A percentile compares a stretch with the other conserved stretches of the same genome.
phyloP scores from a whole-genome alignment of 129 eudicot genomes.

The Ambrosia trifida region DNA sequence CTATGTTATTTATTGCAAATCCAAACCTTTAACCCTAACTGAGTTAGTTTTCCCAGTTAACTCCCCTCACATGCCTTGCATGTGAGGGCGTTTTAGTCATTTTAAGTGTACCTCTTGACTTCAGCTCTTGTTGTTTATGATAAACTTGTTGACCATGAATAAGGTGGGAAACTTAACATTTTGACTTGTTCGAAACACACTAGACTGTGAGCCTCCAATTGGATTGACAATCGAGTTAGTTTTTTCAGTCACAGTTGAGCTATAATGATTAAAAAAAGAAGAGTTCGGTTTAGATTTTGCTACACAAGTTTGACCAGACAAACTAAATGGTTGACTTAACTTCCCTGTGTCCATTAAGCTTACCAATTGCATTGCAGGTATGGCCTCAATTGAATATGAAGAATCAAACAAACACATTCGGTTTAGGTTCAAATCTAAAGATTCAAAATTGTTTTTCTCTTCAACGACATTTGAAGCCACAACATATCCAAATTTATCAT shows the following conservation, averaged over 20 bases:
- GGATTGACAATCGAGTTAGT: constrained; percentile 21
- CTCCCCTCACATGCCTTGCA: too few species aligned
- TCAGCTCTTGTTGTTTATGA: constrained; percentile 39
- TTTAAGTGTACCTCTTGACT: constrained; percentile 28
- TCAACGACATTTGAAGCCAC: constrained; percentile 37
- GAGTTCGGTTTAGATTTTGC: constrained; percentile 45
- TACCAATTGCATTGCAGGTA: constrained; percentile 88
- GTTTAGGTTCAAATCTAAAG: constrained; percentile 18
- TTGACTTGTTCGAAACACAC: constrained; percentile 21
- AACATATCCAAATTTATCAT: constrained; percentile 48
- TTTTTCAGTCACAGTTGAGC: constrained; percentile 27
- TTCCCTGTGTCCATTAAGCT: constrained; percentile 67
- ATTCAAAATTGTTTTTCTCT: constrained; percentile 34
- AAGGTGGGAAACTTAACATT: constrained; percentile 15
- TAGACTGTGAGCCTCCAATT: constrained; percentile 31
- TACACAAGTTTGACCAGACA: constrained; percentile 19
- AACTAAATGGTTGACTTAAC: constrained; percentile 35
- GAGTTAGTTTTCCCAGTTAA: too few species aligned
- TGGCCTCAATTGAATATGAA: constrained; percentile 57
- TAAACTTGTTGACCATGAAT: constrained; percentile 36
- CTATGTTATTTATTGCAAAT: too few species aligned
- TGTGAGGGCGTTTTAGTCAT: too few species aligned
- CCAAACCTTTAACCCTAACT: too few species aligned
- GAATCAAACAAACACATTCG: constrained; percentile 34
- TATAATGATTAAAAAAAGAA: constrained; percentile 42